These are phyloP conservation scores for Silene noctiflora DNA, from an alignment of 179 eudicot genomes.

Conservation along the genomic window DNA sequence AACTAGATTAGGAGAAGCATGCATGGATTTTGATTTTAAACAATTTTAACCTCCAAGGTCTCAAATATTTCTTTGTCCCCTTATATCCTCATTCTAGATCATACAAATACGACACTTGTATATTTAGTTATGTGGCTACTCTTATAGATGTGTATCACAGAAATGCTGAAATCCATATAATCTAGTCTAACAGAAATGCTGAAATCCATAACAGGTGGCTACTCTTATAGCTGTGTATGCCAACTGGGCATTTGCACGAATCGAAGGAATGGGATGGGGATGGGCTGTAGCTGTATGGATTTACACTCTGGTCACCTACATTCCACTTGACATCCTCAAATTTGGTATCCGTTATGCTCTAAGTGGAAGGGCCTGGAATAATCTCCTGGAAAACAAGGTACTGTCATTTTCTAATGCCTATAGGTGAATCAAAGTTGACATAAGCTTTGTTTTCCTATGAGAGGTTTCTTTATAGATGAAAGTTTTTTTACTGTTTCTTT, in stretches of 20 bases:
- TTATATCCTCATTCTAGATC: neutral
- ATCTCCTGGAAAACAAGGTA: constrained; percentile 45
- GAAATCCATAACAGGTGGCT: constrained; percentile 31
- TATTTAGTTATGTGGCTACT: constrained; percentile 26
- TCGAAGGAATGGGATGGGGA: constrained; percentile 43
- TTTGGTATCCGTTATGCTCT: constrained; percentile 37
- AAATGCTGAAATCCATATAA: constrained; percentile 1
- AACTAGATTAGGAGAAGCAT: neutral
- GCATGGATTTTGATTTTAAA: neutral
- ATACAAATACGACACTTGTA: neutral
- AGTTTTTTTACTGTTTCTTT: neutral
- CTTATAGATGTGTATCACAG: constrained; percentile 31
- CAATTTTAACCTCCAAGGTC: too few species aligned
- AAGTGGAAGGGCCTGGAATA: constrained; percentile 43
- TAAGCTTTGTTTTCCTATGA: constrained; percentile 1
- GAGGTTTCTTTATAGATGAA: neutral
- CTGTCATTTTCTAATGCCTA: neutral
- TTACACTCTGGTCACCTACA: constrained; percentile 40
- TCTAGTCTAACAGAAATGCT: neutral
- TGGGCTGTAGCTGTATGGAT: constrained; percentile 47
- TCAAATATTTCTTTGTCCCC: too few species aligned
- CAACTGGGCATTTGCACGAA: constrained; percentile 36
- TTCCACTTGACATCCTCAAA: constrained; percentile 44
- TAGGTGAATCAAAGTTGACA: neutral
- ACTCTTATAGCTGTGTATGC: constrained; percentile 41